phyloP scores from a whole-genome alignment of 352 stramenopile genomes.

The Phytophthora kernoviae region DNA sequence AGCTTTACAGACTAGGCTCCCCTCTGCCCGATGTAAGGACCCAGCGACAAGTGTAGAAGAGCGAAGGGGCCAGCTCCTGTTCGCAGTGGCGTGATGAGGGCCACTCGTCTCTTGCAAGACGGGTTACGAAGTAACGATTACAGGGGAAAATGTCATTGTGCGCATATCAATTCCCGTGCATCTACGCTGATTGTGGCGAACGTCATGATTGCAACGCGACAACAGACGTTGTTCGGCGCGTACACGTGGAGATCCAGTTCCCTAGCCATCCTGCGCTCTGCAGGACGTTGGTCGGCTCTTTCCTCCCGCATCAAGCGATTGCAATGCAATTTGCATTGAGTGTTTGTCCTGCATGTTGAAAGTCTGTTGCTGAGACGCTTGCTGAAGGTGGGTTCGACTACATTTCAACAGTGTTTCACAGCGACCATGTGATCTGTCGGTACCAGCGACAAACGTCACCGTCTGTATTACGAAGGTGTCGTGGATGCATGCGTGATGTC shows the following conservation, averaged over 20 bases:
- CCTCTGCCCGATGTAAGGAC: background rate
- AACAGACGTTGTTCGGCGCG: too few species aligned
- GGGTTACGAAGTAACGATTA: background rate
- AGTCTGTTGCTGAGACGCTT: background rate
- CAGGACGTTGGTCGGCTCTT: too few species aligned
- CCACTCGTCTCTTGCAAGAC: conserved; percentile 1
- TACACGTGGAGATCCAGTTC: too few species aligned
- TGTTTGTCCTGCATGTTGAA: too few species aligned
- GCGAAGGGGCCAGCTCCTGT: background rate
- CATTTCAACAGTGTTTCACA: background rate
- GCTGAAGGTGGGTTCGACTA: background rate
- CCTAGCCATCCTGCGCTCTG: too few species aligned
- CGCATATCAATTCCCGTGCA: too few species aligned
- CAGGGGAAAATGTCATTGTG: background rate
- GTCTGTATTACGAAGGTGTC: background rate
- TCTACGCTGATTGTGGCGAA: too few species aligned
- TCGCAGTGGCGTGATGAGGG: background rate
- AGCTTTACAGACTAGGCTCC: background rate
- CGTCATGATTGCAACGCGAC: too few species aligned
- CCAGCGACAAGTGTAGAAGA: background rate
- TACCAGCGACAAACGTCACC: background rate
- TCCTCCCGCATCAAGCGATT: too few species aligned
- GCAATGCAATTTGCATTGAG: too few species aligned
- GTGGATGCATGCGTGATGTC: background rate
- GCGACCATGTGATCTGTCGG: background rate